phyloP scores from a whole-genome alignment of 2,329 filamentous ascomycete species.

The Ophiocordyceps camponoti-leonardi region DNA sequence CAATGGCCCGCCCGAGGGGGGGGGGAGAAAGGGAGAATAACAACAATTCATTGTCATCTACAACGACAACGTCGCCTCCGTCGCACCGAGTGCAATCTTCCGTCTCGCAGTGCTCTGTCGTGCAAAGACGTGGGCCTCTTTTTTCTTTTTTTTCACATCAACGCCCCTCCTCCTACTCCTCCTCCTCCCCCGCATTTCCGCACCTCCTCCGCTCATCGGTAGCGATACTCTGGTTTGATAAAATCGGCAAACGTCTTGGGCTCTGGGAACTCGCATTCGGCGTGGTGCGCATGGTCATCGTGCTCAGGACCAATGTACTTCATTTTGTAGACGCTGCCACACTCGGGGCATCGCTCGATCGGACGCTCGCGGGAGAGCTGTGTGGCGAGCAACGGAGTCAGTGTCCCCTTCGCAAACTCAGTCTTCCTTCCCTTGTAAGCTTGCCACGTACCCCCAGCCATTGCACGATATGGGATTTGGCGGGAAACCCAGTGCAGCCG shows the following conservation, averaged over 20 bases:
- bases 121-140: not conserved
- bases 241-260: conserved; percentile 95
- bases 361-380: conserved; percentile 80
- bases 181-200: not conserved
- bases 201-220: conserved; percentile 23
- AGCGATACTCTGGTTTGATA: conserved; percentile 89
- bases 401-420: not conserved
- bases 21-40: conserved; percentile 4
- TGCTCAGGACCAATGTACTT: conserved; percentile 80
- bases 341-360: conserved; percentile 89
- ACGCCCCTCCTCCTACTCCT: too few relatives aligned
- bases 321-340: conserved; percentile 95
- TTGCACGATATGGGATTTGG: conserved; percentile 75
- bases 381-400: not conserved
- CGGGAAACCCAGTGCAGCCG: conserved; percentile 88
- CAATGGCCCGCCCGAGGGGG: not conserved
- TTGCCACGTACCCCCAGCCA: conserved; percentile 69
- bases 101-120: not conserved
- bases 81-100: conserved; percentile 5
- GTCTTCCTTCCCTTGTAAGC: not conserved
- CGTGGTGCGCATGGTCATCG: conserved; percentile 45
- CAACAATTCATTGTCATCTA: conserved; percentile 23
- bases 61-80: conserved; percentile 11
- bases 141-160: too few relatives aligned
- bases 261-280: conserved; percentile 53